Evolutionary conservation across 2,329 filamentous ascomycete species (phyloP), one percentile per base, ranked within the genome.

Genomic region (Phyllosticta paracitricarpa): DNA sequence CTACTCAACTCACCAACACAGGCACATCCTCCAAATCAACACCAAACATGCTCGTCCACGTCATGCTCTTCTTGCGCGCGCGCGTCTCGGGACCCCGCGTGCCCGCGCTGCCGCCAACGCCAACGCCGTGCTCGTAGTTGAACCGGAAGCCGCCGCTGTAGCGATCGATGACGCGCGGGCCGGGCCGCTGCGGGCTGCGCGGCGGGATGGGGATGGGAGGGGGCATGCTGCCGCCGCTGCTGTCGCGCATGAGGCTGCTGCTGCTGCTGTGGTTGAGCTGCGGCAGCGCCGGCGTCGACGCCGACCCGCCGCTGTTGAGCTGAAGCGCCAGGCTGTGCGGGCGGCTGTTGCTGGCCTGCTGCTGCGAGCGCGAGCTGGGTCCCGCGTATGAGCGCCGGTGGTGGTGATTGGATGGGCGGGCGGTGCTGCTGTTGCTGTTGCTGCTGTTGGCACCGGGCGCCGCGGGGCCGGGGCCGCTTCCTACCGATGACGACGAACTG

Each of bases 141-240:
- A 71, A 72, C 8, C 66, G 66, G 48, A 72, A 64, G 9, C 74
- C 73, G 55, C 74, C 73, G 58, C 69, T 68, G 64, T 72, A 75
- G 3, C 73, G 72, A 57, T 69, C 73, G 60, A 40, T 40, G 33
- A 40, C 33, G 33, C 33, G 33, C 33, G 33, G 33, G 33, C 33
- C 33, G 33, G 33, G 33, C 33, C 33, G 33, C 33, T 40, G 33
- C 33, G 33, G 33, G 33, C 33, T 40, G 33, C 33, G 33, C 33
- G 33, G 33, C 33, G 33, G 33, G 33, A 40, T 40, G 33, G 33
- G 33, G 33, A 40, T 40, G 2, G 33, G 33, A 6, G 33, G 33
- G 7, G 14, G 19, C 19, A 22, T 22, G 19, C 19, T 22, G 19
- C 19, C 19, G 19, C 19, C 19, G 19, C 19, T 22, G 19, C 19